phyloP scores from a whole-genome alignment of 164 flowering plant species.

The Magnolia kwangsiensis region DNA sequence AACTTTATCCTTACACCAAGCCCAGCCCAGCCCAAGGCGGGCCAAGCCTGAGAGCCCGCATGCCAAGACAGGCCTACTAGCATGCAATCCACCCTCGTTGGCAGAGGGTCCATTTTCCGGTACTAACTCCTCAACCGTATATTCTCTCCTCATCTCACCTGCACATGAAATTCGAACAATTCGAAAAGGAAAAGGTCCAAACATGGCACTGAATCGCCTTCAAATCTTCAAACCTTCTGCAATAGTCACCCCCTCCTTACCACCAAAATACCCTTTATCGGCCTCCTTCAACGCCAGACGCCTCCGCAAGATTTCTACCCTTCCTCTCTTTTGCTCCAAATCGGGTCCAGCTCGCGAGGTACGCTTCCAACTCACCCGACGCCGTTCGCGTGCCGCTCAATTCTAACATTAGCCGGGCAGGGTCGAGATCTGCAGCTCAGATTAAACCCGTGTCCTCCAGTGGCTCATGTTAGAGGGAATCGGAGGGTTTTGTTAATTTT shows the following conservation, averaged over 20 bases:
- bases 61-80: too few relatives aligned
- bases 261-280: not conserved
- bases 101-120: too few relatives aligned
- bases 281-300: not conserved
- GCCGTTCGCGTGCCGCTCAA: not conserved
- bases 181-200: not conserved
- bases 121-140: too few relatives aligned
- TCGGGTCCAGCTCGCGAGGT: not conserved
- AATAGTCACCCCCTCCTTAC: not conserved
- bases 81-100: too few relatives aligned
- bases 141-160: not conserved
- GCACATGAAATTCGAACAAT: not conserved
- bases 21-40: too few relatives aligned
- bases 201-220: slow-evolving; percentile 1
- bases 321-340: slow-evolving; percentile 1
- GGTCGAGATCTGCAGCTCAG: too few relatives aligned
- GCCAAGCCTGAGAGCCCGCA: too few relatives aligned
- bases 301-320: not conserved
- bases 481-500: too few relatives aligned
- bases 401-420: too few relatives aligned
- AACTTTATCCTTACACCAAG: too few relatives aligned
- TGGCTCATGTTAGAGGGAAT: too few relatives aligned
- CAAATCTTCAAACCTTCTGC: not conserved
- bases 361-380: not conserved
- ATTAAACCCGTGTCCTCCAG: too few relatives aligned